A percentile compares a stretch with the other conserved stretches of the same genome.
Evolutionary conservation across 345 rosid species (phyloP).

Genomic region (Brassica carinata): DNA sequence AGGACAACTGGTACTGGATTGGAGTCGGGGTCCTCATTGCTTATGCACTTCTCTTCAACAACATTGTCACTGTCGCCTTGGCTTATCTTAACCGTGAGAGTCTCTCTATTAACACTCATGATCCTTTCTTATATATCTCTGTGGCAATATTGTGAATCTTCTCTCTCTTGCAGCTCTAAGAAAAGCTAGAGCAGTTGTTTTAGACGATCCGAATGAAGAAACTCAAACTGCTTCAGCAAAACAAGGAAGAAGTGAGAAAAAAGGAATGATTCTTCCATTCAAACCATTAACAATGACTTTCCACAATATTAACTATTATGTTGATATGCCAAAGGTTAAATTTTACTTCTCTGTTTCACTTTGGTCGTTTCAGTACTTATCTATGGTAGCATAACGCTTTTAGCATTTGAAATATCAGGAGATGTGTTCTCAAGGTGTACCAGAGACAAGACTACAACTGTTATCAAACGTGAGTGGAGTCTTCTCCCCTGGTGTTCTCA

Average conservation of each 20-base stretch:
- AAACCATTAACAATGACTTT: conserved; percentile 90
- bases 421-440: conserved; percentile 71
- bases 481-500: conserved; percentile 90
- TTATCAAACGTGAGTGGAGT: conserved; percentile 82
- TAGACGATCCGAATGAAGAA: conserved; percentile 49
- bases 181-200: conserved; percentile 49
- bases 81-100: conserved; percentile 76
- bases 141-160: conserved; percentile 10
- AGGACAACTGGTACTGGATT: conserved; percentile 78
- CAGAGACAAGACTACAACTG: conserved; percentile 72
- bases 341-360: conserved; percentile 5
- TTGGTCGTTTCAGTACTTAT: neutral
- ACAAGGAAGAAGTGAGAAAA: conserved; percentile 45
- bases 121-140: neutral
- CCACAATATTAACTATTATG: conserved; percentile 85
- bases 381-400: neutral
- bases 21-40: conserved; percentile 65
- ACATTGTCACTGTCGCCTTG: conserved; percentile 66
- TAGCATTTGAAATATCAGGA: conserved; percentile 46
- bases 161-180: conserved; percentile 55
- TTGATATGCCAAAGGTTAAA: conserved; percentile 85
- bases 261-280: conserved; percentile 96
- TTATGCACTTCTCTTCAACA: conserved; percentile 70
- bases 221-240: conserved; percentile 15
- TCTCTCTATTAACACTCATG: conserved; percentile 6